Evolutionary conservation across 352 stramenopile genomes (phyloP).

Genomic region (Globisporangium splendens): DNA sequence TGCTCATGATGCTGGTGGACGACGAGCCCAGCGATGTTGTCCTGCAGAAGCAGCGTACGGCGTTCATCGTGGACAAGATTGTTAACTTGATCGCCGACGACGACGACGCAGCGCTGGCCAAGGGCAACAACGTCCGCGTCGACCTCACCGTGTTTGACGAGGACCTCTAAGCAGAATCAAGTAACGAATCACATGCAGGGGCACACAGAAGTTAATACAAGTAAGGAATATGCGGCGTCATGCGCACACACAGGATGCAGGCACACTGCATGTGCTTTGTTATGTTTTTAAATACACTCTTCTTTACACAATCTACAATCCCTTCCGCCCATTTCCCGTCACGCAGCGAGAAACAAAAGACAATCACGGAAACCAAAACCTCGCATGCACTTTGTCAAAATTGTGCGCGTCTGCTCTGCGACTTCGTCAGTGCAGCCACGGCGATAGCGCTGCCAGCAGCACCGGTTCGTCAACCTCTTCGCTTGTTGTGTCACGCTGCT

Average conservation of each 20-base stretch:
- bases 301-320: neutral
- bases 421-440: conserved; percentile 49
- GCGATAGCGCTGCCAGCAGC: conserved; percentile 49
- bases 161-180: conserved; percentile 32
- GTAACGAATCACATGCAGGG: no score
- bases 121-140: conserved; percentile 77
- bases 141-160: conserved; percentile 80
- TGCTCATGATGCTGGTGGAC: conserved; percentile 63
- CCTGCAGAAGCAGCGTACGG: conserved; percentile 64
- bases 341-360: no score
- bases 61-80: conserved; percentile 75
- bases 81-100: conserved; percentile 73
- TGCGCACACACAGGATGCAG: neutral
- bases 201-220: no score
- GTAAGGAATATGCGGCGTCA: neutral
- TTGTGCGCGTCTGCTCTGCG: neutral
- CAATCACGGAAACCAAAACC: no score
- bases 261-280: conserved; percentile 1
- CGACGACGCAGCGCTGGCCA: conserved; percentile 54
- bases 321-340: neutral
- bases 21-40: conserved; percentile 65
- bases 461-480: conserved; percentile 4
- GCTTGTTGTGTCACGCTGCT: neutral
- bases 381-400: conserved; percentile 7
- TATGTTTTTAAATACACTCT: neutral